phyloP scores from a whole-genome alignment of 805 yeast species.

The Candida peoriensis region DNA sequence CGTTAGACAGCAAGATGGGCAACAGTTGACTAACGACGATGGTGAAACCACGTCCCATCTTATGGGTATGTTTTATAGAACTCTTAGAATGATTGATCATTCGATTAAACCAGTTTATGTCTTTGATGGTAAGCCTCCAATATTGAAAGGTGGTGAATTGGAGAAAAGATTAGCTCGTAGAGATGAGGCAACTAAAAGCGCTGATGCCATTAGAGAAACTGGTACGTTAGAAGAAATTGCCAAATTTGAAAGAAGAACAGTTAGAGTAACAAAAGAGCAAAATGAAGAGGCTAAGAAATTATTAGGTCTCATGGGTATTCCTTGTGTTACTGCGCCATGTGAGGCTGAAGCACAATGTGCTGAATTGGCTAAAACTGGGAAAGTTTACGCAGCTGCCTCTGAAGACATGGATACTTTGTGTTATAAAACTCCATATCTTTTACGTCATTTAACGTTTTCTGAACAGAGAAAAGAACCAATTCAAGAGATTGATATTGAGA shows the following conservation, averaged over 20 bases:
- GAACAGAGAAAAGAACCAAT: conserved; percentile 93
- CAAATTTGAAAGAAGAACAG: conserved; percentile 80
- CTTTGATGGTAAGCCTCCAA: conserved; percentile 98
- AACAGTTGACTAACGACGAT: conserved; percentile 75
- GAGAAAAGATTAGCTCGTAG: conserved; percentile 77
- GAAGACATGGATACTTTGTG: conserved; percentile 99
- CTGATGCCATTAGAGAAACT: conserved; percentile 71
- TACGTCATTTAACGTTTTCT: conserved; percentile 89
- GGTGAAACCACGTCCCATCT: conserved; percentile 94
- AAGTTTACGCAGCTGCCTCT: conserved; percentile 94
- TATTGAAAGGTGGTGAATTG: conserved; percentile 85
- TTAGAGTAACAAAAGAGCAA: conserved; percentile 82
- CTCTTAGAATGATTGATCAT: conserved; percentile 80
- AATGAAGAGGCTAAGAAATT: conserved; percentile 89
- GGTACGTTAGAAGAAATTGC: conserved; percentile 74
- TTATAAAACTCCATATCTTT: conserved; percentile 75
- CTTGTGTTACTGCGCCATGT: conserved; percentile 89
- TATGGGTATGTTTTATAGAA: conserved; percentile 95
- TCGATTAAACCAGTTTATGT: conserved; percentile 97
- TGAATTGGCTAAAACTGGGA: conserved; percentile 79
- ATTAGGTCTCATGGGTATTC: conserved; percentile 88
- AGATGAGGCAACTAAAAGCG: conserved; percentile 75
- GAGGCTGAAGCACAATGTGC: conserved; percentile 99
- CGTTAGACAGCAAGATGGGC: conserved; percentile 96
- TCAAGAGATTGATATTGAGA: conserved; percentile 66